Conservation (phyloP, 768 basidiomycete genomes). For the Rhizopogon vulgaris region DNA sequence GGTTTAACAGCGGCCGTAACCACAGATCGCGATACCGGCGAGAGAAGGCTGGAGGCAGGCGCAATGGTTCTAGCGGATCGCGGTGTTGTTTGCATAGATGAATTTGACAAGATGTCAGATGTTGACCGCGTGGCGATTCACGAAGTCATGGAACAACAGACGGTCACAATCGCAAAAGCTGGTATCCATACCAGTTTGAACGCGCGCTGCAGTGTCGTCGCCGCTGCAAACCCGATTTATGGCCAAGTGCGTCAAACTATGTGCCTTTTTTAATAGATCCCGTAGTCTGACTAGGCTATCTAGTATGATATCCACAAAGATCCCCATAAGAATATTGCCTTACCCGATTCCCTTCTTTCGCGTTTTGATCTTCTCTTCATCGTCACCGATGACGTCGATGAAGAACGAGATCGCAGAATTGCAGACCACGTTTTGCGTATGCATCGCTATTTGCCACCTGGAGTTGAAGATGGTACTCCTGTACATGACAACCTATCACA, state of each 20-base stretch:
- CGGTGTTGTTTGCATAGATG: conserved; percentile 98
- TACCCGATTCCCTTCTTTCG: conserved; percentile 94
- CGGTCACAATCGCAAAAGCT: conserved; percentile 98
- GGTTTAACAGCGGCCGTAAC: conserved; percentile 99
- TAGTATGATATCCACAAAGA: conserved; percentile 99
- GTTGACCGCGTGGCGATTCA: conserved; percentile 98
- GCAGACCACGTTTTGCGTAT: conserved; percentile 97
- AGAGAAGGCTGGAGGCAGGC: conserved; percentile 93
- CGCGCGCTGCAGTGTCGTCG: conserved; percentile 95
- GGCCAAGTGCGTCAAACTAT: conserved; percentile 61
- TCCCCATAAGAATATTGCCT: conserved; percentile 96
- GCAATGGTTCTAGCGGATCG: conserved; percentile 99
- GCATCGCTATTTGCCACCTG: conserved; percentile 94
- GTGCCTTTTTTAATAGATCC: conserved; percentile 12
- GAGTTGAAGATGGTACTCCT: conserved; percentile 94
- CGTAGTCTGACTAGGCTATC: conserved; percentile 9
- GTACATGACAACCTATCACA: conserved; percentile 83
- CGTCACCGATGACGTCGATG: conserved; percentile 97
- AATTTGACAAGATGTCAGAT: conserved; percentile 99
- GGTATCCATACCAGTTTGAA: conserved; percentile 98
- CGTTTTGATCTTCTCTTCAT: conserved; percentile 99
- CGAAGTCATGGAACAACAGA: conserved; percentile 99
- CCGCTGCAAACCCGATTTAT: conserved; percentile 98
- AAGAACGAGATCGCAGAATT: conserved; percentile 86
- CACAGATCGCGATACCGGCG: conserved; percentile 96